Conservation (phyloP, 2,329 filamentous ascomycete species). For the Aspergillus puulaauensis region DNA sequence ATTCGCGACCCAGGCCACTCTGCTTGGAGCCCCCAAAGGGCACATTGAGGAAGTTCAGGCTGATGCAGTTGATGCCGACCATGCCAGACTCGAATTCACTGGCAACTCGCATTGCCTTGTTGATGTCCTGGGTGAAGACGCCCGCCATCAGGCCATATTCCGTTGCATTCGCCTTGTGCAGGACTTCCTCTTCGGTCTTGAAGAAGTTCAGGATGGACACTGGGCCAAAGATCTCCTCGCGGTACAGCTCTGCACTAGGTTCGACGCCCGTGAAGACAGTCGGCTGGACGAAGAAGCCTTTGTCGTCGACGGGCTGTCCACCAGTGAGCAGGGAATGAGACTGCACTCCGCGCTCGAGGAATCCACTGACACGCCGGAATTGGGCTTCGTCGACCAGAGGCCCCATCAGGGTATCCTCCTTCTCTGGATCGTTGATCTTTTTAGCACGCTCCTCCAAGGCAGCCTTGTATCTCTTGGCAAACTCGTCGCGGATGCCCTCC, state of each 20-base stretch:
- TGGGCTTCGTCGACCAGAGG: background rate
- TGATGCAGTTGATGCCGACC: conserved; percentile 13
- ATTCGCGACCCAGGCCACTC: conserved; percentile 8
- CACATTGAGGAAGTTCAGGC: background rate
- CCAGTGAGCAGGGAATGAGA: background rate
- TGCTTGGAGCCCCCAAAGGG: conserved; percentile 15
- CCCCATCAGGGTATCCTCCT: background rate
- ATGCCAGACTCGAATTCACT: conserved; percentile 12
- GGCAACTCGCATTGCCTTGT: conserved; percentile 7
- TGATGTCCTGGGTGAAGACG: conserved; percentile 15
- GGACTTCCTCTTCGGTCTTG: conserved; percentile 12
- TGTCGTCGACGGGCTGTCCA: background rate
- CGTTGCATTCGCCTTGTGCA: conserved; percentile 10
- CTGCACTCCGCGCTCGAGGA: background rate
- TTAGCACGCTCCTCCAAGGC: background rate
- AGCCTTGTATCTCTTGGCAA: conserved; percentile 1
- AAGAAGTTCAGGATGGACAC: conserved; percentile 11
- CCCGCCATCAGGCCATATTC: conserved; percentile 15
- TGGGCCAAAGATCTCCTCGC: conserved; percentile 7
- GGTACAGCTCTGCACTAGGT: background rate
- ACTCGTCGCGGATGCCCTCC: conserved; percentile 17
- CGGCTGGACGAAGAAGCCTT: conserved; percentile 6
- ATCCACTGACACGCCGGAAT: background rate
- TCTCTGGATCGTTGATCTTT: background rate
- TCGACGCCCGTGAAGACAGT: background rate